These are phyloP conservation scores for Ceratocystis huliohia DNA, from an alignment of 2,329 filamentous ascomycete species.

Conservation along the genomic window DNA sequence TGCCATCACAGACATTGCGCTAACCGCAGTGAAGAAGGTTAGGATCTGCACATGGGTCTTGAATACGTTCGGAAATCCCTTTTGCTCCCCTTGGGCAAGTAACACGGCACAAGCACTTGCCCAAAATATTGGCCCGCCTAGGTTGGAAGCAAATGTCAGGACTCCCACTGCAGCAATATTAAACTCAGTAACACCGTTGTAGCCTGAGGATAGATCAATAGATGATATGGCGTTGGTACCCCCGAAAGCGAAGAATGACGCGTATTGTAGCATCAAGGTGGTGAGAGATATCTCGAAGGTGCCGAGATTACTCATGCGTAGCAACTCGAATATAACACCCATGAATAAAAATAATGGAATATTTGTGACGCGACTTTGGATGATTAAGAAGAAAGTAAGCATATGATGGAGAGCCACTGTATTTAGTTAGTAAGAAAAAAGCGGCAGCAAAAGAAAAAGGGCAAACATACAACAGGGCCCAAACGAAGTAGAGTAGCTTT, in stretches of 20 bases:
- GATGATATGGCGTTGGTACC: constrained; percentile 91
- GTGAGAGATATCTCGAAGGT: constrained; percentile 52
- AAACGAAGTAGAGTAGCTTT: constrained; percentile 24
- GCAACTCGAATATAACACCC: constrained; percentile 42
- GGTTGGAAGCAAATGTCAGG: constrained; percentile 79
- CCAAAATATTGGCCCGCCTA: constrained; percentile 88
- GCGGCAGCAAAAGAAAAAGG: constrained; percentile 21
- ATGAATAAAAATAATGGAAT: constrained; percentile 74
- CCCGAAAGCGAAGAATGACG: constrained; percentile 79
- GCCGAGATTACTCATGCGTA: constrained; percentile 37
- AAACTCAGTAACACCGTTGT: constrained; percentile 79
- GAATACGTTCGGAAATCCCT: constrained; percentile 26
- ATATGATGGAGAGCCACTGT: constrained; percentile 51
- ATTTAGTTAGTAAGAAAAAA: not conserved
- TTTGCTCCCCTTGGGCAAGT: constrained; percentile 32
- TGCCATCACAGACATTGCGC: constrained; percentile 65
- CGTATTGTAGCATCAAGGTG: constrained; percentile 63
- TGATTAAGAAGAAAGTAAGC: constrained; percentile 66
- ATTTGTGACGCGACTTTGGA: constrained; percentile 74
- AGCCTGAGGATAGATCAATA: constrained; percentile 87
- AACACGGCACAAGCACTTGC: constrained; percentile 50
- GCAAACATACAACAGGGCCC: constrained; percentile 12
- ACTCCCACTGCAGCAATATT: constrained; percentile 68
- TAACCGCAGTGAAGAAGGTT: constrained; percentile 57
- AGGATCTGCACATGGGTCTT: constrained; percentile 46